Evolutionary conservation across 2,329 filamentous ascomycete species (phyloP).

Genomic region (Teratosphaeria epicoccoides): DNA sequence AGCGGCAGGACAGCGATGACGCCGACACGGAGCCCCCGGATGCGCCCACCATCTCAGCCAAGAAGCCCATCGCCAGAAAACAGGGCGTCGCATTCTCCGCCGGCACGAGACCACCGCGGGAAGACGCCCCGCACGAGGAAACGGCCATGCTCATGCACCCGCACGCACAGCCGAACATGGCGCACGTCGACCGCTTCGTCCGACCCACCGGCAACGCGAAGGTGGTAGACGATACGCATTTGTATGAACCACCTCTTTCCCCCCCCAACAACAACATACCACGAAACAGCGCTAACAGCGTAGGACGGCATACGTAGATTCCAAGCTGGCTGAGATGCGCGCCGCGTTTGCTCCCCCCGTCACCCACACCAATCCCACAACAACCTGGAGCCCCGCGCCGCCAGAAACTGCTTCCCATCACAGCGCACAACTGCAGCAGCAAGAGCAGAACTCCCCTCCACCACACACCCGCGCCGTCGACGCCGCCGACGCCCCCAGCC

Average conservation of each 20-base stretch:
- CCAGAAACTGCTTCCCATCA: neutral
- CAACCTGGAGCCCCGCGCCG: constrained; percentile 11
- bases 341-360: constrained; percentile 4
- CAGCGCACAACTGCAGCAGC: neutral
- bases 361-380: constrained; percentile 2
- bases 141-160: constrained; percentile 23
- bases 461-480: neutral
- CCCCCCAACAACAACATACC: too few species aligned
- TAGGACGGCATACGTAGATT: constrained; percentile 79
- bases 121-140: constrained; percentile 7
- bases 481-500: neutral
- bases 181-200: constrained; percentile 51
- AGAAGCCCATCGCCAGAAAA: constrained; percentile 10
- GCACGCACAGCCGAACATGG: constrained; percentile 26
- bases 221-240: constrained; percentile 59
- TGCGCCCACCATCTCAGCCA: neutral
- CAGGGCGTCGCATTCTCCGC: constrained; percentile 22
- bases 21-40: neutral
- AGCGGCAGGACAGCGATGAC: constrained; percentile 26
- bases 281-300: constrained; percentile 48
- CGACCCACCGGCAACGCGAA: constrained; percentile 59
- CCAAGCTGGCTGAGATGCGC: constrained; percentile 54
- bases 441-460: neutral
- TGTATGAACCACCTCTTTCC: constrained; percentile 50
- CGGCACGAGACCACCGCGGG: constrained; percentile 1